phyloP scores from a whole-genome alignment of 1,139 yeast species.

The Kodamaea sp. region DNA sequence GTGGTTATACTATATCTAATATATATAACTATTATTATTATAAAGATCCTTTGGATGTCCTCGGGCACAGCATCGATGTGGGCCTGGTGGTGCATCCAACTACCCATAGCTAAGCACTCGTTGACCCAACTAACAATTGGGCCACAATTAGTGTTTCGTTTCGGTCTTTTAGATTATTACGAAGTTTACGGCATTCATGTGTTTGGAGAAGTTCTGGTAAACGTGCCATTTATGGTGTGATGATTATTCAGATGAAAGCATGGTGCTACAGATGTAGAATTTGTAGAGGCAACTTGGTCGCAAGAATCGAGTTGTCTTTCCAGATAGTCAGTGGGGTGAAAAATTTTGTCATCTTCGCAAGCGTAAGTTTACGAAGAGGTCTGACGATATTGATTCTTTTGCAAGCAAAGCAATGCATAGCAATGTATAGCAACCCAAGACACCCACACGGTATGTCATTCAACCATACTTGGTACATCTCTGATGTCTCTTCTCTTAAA shows the following conservation, averaged over 20 bases:
- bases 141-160: constrained; percentile 25
- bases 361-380: too few relatives aligned
- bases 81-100: constrained; percentile 12
- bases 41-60: constrained; percentile 19
- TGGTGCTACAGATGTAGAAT: constrained; percentile 26
- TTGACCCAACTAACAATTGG: constrained; percentile 23
- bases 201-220: constrained; percentile 19
- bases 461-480: too few relatives aligned
- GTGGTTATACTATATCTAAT: constrained; percentile 25
- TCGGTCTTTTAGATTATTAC: constrained; percentile 34
- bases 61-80: constrained; percentile 17
- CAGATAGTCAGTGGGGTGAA: too few relatives aligned
- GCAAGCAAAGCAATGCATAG: too few relatives aligned
- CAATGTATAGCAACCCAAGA: too few relatives aligned
- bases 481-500: too few relatives aligned
- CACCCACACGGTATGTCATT: too few relatives aligned
- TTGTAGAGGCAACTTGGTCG: too few relatives aligned
- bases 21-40: constrained; percentile 22
- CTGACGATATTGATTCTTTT: too few relatives aligned
- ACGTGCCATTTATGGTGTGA: constrained; percentile 10
- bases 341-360: too few relatives aligned
- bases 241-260: constrained; percentile 27
- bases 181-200: constrained; percentile 26
- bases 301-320: too few relatives aligned
- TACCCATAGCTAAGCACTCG: constrained; percentile 24